Conservation (phyloP, 2,329 filamentous ascomycete species). For the Arthrobotrys sphaeroides region DNA sequence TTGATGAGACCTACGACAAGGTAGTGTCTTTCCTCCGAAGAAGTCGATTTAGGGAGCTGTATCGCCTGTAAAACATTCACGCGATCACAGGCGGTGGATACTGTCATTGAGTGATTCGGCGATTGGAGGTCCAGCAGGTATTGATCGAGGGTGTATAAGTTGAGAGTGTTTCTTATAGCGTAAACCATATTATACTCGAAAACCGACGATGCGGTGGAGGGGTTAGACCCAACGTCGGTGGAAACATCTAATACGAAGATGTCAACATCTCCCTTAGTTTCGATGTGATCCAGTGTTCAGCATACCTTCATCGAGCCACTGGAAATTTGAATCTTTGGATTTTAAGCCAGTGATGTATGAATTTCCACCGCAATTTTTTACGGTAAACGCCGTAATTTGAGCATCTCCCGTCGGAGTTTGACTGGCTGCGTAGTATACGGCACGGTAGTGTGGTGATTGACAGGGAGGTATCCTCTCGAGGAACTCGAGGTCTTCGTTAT, state of each 20-base stretch:
- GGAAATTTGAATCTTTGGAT: conserved; percentile 5
- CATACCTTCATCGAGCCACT: conserved; percentile 33
- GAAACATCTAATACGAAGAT: background rate
- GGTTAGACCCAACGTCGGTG: background rate
- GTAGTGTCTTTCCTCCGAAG: conserved; percentile 53
- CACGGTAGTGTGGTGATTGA: conserved; percentile 30
- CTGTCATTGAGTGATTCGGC: conserved; percentile 23
- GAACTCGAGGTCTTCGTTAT: conserved; percentile 27
- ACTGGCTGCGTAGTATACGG: conserved; percentile 27
- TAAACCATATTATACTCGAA: conserved; percentile 56
- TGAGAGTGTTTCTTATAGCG: conserved; percentile 54
- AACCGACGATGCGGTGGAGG: conserved; percentile 54
- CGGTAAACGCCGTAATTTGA: conserved; percentile 24
- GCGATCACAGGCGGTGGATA: conserved; percentile 2
- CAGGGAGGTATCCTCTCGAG: conserved; percentile 17
- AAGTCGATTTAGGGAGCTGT: conserved; percentile 50
- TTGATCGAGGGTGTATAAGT: conserved; percentile 54
- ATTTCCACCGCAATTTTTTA: conserved; percentile 39
- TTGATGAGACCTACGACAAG: conserved; percentile 55
- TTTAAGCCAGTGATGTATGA: conserved; percentile 38
- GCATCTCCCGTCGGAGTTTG: conserved; percentile 21
- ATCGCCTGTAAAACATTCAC: conserved; percentile 48
- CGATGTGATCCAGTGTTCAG: background rate
- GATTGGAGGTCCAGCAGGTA: conserved; percentile 54
- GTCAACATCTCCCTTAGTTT: background rate